Conservation (phyloP, 2,329 filamentous ascomycete species). For the Raffaelea ambrosiae region DNA sequence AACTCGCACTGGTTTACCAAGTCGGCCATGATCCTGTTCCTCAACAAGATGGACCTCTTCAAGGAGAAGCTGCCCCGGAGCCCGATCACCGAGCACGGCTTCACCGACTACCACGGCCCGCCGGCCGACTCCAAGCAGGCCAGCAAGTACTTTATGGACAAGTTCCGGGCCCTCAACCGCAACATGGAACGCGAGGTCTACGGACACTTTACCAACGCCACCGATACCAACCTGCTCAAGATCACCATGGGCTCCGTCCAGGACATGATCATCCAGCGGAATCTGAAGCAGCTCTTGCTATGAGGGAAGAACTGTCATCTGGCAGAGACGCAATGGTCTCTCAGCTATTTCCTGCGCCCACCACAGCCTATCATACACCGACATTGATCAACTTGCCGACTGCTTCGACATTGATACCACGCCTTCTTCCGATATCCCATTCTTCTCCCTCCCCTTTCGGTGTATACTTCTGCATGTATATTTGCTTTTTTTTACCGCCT, state of each 20-base stretch:
- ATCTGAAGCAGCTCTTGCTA: constrained; percentile 70
- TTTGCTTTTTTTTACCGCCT: background rate
- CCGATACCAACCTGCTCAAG: constrained; percentile 67
- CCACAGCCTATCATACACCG: too few relatives aligned
- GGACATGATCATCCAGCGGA: constrained; percentile 81
- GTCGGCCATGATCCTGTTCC: constrained; percentile 73
- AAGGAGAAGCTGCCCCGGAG: constrained; percentile 64
- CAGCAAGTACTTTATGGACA: constrained; percentile 74
- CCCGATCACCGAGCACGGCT: constrained; percentile 64
- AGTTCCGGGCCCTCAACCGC: constrained; percentile 69
- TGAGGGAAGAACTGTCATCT: constrained; percentile 33
- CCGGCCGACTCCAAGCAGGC: constrained; percentile 64
- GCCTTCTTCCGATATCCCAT: background rate
- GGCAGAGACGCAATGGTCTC: too few relatives aligned
- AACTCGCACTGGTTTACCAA: constrained; percentile 82
- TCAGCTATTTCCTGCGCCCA: too few relatives aligned
- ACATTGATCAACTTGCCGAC: background rate
- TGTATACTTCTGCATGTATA: background rate
- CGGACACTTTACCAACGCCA: constrained; percentile 54
- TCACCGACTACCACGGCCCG: constrained; percentile 70
- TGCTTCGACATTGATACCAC: background rate
- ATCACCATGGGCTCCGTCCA: constrained; percentile 81
- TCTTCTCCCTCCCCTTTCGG: background rate
- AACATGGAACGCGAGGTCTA: constrained; percentile 57
- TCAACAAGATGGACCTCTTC: constrained; percentile 85